Conservation (phyloP, 2,329 filamentous ascomycete genomes). For the Colletotrichum salicis region DNA sequence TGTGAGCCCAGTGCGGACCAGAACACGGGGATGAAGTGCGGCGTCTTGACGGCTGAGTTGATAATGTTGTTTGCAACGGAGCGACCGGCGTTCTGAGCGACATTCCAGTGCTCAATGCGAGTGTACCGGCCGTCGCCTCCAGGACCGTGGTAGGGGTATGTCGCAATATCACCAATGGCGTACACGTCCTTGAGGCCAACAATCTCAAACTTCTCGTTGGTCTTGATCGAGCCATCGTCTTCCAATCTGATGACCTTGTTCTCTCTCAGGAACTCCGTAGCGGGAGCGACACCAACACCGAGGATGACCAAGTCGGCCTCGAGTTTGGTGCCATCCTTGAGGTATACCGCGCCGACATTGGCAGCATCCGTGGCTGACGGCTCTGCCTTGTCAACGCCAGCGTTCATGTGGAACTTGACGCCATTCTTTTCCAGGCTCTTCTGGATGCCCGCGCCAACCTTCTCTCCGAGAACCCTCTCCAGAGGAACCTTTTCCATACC, state of each 20-base stretch:
- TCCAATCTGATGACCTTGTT: slow-evolving; percentile 78
- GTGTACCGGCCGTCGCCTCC: slow-evolving; percentile 78
- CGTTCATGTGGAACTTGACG: slow-evolving; percentile 86
- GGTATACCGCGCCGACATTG: slow-evolving; percentile 80
- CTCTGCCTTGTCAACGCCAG: slow-evolving; percentile 84
- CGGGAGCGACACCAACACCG: slow-evolving; percentile 87
- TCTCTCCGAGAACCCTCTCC: slow-evolving; percentile 83
- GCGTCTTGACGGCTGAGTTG: slow-evolving; percentile 68
- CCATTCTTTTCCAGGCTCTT: slow-evolving; percentile 84
- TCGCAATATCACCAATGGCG: slow-evolving; percentile 94
- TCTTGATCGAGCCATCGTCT: slow-evolving; percentile 85
- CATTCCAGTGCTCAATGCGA: slow-evolving; percentile 98
- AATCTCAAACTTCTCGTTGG: slow-evolving; percentile 83
- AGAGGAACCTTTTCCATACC: slow-evolving; percentile 90
- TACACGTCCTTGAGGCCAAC: slow-evolving; percentile 83
- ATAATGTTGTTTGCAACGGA: slow-evolving; percentile 82
- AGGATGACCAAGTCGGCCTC: slow-evolving; percentile 91
- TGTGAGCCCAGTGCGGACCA: slow-evolving; percentile 94
- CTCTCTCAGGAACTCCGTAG: slow-evolving; percentile 82
- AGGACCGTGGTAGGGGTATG: slow-evolving; percentile 92
- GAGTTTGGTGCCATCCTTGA: slow-evolving; percentile 87
- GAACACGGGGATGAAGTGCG: slow-evolving; percentile 91
- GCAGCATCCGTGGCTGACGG: slow-evolving; percentile 74
- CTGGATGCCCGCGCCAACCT: slow-evolving; percentile 85
- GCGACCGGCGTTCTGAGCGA: slow-evolving; percentile 92